phyloP scores from a whole-genome alignment of 331 rosid species.

The Spiraea crenata region DNA sequence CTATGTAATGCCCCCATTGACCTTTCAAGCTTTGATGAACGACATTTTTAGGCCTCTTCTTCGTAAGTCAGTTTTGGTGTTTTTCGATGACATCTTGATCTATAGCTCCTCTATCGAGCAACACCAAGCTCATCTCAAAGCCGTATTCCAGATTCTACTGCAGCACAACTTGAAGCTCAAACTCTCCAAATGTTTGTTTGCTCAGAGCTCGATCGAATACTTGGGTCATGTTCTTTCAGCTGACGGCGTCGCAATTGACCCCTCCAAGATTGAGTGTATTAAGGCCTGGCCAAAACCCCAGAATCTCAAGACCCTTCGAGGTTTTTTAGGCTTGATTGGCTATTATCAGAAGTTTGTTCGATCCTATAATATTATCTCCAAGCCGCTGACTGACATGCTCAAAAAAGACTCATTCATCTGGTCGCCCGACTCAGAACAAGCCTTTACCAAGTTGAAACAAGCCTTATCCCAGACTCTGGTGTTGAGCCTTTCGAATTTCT shows the following conservation, averaged over 20 bases:
- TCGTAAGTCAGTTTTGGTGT: neutral
- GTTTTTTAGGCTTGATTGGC: neutral
- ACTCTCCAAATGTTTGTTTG: neutral
- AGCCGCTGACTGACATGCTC: neutral
- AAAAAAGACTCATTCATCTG: neutral
- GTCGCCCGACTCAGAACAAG: too few species aligned
- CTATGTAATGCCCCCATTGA: neutral
- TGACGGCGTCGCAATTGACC: neutral
- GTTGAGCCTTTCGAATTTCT: too few species aligned
- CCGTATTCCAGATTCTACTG: neutral
- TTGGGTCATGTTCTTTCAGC: neutral
- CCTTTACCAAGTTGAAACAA: too few species aligned
- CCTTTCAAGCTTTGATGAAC: neutral
- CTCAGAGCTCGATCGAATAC: neutral
- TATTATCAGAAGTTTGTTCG: neutral
- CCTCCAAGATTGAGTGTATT: neutral
- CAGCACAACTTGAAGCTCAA: neutral
- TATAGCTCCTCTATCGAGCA: neutral
- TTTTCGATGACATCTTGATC: neutral
- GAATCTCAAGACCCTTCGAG: neutral
- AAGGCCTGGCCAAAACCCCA: neutral
- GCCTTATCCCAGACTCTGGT: too few species aligned
- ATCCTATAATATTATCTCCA: neutral
- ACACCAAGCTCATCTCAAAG: rapidly evolving
- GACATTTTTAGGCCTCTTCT: rapidly evolving